phyloP scores from a whole-genome alignment of 345 rosid species.

The Laguncularia racemosa region DNA sequence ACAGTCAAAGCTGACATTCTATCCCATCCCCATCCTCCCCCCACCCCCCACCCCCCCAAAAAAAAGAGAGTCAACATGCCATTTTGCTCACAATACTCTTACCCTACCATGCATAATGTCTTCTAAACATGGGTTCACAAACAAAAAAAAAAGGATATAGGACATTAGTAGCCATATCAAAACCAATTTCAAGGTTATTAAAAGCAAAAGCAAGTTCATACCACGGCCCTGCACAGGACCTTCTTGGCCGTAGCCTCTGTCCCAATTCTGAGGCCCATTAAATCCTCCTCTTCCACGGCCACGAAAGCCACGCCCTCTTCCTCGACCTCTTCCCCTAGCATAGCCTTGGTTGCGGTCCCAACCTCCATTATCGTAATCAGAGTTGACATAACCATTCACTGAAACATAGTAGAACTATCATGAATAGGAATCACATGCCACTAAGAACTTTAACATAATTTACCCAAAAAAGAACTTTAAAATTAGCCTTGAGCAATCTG shows the following conservation, averaged over 20 bases:
- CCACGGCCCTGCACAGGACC: conserved; percentile 35
- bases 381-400: conserved; percentile 62
- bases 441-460: not conserved
- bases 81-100: too few relatives aligned
- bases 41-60: too few relatives aligned
- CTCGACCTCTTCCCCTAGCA: conserved; percentile 78
- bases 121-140: too few relatives aligned
- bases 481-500: too few relatives aligned
- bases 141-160: too few relatives aligned
- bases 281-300: conserved; percentile 87
- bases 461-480: not conserved
- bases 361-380: conserved; percentile 75
- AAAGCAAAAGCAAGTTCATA: not conserved
- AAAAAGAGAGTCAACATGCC: too few relatives aligned
- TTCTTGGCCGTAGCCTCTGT: conserved; percentile 60
- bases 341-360: conserved; percentile 60
- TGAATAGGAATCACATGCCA: not conserved
- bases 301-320: conserved; percentile 70
- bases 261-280: conserved; percentile 62
- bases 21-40: too few relatives aligned
- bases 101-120: too few relatives aligned
- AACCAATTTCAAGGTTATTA: too few relatives aligned
- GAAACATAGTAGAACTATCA: conserved; percentile 10
- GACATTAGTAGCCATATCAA: too few relatives aligned
- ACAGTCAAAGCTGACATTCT: too few relatives aligned